Evolutionary conservation across 345 rosid genomes (phyloP).

Genomic region (Turnera subulata): DNA sequence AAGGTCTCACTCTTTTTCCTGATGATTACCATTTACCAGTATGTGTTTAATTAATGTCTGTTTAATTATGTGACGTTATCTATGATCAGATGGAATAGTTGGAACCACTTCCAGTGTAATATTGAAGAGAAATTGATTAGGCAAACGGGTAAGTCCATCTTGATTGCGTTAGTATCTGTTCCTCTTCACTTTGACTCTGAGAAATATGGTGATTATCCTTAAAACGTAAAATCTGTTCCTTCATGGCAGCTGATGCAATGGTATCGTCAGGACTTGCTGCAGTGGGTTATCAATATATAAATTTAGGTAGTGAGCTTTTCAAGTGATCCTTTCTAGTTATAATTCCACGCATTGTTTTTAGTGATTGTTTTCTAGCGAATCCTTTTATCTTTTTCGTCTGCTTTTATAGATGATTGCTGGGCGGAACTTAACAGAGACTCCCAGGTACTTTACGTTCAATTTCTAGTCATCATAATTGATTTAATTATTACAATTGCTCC

Average conservation of each 20-base stretch:
- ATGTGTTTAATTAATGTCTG: neutral
- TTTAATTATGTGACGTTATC: neutral
- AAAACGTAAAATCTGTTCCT: neutral
- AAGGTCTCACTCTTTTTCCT: neutral
- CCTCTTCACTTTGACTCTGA: too few species aligned
- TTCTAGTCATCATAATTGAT: neutral
- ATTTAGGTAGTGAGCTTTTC: conserved; percentile 11
- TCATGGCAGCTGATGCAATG: conserved; percentile 20
- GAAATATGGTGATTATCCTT: too few species aligned
- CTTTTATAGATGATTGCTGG: conserved; percentile 48
- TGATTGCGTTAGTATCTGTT: too few species aligned
- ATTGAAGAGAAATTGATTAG: conserved; percentile 45
- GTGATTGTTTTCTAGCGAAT: neutral
- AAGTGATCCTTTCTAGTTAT: neutral
- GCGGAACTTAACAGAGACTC: conserved; percentile 42
- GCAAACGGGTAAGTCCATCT: conserved; percentile 33
- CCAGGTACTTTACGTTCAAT: conserved; percentile 17
- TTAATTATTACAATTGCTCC: too few species aligned
- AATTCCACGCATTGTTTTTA: neutral
- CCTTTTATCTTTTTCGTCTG: neutral
- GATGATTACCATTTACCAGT: neutral
- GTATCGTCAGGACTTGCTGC: conserved; percentile 28
- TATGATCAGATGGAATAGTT: conserved; percentile 52
- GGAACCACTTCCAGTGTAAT: conserved; percentile 47
- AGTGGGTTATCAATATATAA: conserved; percentile 20